Conservation (phyloP, 345 rosid species). For the Brassica juncea region DNA sequence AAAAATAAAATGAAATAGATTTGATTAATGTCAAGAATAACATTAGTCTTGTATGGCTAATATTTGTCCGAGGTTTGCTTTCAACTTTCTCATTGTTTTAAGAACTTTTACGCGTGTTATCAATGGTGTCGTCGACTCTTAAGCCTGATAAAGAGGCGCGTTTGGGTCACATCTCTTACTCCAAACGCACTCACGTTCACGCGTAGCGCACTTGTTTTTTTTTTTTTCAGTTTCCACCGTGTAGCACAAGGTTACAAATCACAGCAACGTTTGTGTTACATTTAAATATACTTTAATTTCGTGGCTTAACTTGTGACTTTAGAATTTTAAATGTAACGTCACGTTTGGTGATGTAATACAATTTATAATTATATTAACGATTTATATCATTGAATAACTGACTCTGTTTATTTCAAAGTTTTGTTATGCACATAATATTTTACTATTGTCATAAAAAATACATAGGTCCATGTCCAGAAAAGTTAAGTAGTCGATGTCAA, state of each 20-base stretch:
- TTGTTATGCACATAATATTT: background rate
- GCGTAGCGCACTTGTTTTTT: slow-evolving; percentile 20
- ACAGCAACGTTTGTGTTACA: slow-evolving; percentile 2
- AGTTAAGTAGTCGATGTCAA: background rate
- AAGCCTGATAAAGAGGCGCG: slow-evolving; percentile 6
- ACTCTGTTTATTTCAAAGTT: slow-evolving; percentile 16
- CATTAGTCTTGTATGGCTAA: slow-evolving; percentile 16
- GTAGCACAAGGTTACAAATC: background rate
- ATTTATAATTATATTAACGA: background rate
- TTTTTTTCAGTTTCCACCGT: background rate
- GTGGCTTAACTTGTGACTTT: slow-evolving; percentile 3
- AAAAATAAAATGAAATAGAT: background rate
- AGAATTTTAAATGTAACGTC: slow-evolving; percentile 8
- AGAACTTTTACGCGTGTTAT: slow-evolving; percentile 2
- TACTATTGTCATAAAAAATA: background rate
- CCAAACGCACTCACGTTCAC: slow-evolving; percentile 29
- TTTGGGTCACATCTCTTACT: background rate
- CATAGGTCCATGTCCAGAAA: slow-evolving; percentile 9
- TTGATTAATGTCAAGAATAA: background rate
- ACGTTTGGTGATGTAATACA: slow-evolving; percentile 16
- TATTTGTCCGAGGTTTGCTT: slow-evolving; percentile 23
- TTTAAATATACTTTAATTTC: background rate
- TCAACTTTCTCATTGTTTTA: slow-evolving; percentile 1
- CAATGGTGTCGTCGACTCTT: background rate
- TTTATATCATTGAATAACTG: background rate